These are phyloP conservation scores for Gymnopus androsaceus DNA, from an alignment of 1,284 basidiomycete genomes.

Conservation along the genomic window DNA sequence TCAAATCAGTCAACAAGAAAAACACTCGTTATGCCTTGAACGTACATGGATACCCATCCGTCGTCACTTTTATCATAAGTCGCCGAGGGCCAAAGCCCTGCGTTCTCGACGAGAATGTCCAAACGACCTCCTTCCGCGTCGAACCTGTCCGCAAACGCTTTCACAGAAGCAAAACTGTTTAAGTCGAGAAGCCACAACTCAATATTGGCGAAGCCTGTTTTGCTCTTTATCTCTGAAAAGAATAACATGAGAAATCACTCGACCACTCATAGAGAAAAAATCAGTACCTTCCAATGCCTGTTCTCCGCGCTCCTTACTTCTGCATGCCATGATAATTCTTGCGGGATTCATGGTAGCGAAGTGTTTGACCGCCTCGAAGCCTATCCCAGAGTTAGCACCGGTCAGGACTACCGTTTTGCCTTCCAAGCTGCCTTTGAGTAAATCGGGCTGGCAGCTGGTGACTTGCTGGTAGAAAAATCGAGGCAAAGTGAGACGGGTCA, in stretches of 20 bases:
- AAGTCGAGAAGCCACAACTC: conserved; percentile 42
- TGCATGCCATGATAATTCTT: conserved; percentile 30
- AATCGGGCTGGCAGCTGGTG: background rate
- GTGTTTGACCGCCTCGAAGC: conserved; percentile 33
- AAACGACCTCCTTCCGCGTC: conserved; percentile 32
- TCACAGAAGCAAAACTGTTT: conserved; percentile 40
- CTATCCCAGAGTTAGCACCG: conserved; percentile 36
- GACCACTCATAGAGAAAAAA: background rate
- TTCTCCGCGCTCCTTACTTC: conserved; percentile 27
- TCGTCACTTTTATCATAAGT: conserved; percentile 31
- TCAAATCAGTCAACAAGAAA: background rate
- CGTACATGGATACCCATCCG: conserved; percentile 41
- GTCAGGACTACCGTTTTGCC: conserved; percentile 36
- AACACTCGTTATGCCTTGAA: background rate
- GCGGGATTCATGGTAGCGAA: conserved; percentile 34
- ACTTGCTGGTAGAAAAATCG: no score
- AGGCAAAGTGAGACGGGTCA: no score
- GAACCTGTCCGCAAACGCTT: conserved; percentile 37
- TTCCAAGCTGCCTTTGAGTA: no score
- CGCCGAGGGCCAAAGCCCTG: conserved; percentile 25
- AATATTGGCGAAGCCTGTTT: conserved; percentile 31
- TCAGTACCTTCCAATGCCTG: conserved; percentile 23
- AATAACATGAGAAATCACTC: background rate
- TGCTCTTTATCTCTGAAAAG: conserved; percentile 30
- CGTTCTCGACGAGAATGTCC: conserved; percentile 44